Percentiles rank a stretch among this genome's conserved stretches.
Conservation (phyloP, 2,329 filamentous ascomycete genomes). For the Pleurostoma richardsiae region DNA sequence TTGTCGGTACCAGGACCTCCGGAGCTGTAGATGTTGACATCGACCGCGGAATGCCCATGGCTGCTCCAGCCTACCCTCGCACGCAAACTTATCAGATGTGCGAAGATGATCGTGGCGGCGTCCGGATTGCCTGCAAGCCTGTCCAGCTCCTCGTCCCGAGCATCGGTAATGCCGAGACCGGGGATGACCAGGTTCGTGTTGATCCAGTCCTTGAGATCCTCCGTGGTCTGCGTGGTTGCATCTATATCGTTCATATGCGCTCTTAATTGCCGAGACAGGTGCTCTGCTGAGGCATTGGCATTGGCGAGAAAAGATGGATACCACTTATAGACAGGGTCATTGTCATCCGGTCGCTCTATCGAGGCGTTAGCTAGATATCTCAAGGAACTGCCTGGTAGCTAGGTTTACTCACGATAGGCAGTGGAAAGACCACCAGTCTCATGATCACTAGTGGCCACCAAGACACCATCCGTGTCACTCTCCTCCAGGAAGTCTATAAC, state of each 20-base stretch:
- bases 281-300: constrained; percentile 73
- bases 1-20: constrained; percentile 57
- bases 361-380: background rate
- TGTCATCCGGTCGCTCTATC: constrained; percentile 30
- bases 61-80: constrained; percentile 92
- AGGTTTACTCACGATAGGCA: constrained; percentile 59
- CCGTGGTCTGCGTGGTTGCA: constrained; percentile 16
- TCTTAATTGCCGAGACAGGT: constrained; percentile 58
- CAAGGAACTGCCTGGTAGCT: background rate
- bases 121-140: constrained; percentile 55
- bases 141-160: constrained; percentile 65
- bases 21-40: constrained; percentile 94
- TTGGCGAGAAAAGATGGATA: constrained; percentile 72
- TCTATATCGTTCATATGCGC: constrained; percentile 45
- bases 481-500: constrained; percentile 81
- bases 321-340: constrained; percentile 62
- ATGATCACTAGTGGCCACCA: constrained; percentile 91
- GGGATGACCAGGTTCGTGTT: constrained; percentile 60
- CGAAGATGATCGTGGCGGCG: constrained; percentile 55
- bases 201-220: constrained; percentile 58
- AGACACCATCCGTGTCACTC: constrained; percentile 67
- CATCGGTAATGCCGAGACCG: constrained; percentile 73
- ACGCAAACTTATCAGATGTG: constrained; percentile 80
- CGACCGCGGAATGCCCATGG: constrained; percentile 87
- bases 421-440: constrained; percentile 87